phyloP scores from a whole-genome alignment of 371 early-diverging fungal genomes.

The Syncephalastrum racemosum region DNA sequence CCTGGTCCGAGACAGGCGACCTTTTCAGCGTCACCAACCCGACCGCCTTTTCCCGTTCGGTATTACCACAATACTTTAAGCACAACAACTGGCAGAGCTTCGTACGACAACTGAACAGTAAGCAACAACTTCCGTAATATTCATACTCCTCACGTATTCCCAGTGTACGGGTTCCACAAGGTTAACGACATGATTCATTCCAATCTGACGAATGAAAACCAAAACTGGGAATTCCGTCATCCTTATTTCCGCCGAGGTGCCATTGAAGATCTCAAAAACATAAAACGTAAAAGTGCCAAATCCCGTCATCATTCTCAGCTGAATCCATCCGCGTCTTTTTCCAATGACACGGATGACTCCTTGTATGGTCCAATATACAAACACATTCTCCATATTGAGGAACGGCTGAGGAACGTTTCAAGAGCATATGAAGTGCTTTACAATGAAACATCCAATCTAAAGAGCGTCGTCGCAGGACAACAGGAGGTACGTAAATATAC shows the following conservation, averaged over 20 bases:
- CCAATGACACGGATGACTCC: conserved; percentile 7
- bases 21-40: conserved; percentile 68
- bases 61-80: conserved; percentile 81
- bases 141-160: not conserved
- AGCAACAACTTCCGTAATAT: not conserved
- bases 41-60: conserved; percentile 50
- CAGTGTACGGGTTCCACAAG: conserved; percentile 62
- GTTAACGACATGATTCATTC: conserved; percentile 68
- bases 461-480: conserved; percentile 9
- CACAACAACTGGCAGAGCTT: conserved; percentile 88
- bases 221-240: conserved; percentile 74
- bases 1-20: conserved; percentile 64
- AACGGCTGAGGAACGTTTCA: conserved; percentile 12
- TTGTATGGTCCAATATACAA: conserved; percentile 17
- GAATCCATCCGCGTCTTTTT: not conserved
- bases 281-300: conserved; percentile 65
- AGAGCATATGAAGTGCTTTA: conserved; percentile 19
- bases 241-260: conserved; percentile 66
- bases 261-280: conserved; percentile 54
- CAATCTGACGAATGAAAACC: conserved; percentile 54
- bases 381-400: conserved; percentile 17
- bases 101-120: conserved; percentile 84
- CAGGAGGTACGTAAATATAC: conserved; percentile 13
- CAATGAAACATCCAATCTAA: conserved; percentile 9
- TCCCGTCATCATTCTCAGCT: conserved; percentile 25